phyloP scores from a whole-genome alignment of 2,329 filamentous ascomycete genomes.

The Albifimbria verrucaria region DNA sequence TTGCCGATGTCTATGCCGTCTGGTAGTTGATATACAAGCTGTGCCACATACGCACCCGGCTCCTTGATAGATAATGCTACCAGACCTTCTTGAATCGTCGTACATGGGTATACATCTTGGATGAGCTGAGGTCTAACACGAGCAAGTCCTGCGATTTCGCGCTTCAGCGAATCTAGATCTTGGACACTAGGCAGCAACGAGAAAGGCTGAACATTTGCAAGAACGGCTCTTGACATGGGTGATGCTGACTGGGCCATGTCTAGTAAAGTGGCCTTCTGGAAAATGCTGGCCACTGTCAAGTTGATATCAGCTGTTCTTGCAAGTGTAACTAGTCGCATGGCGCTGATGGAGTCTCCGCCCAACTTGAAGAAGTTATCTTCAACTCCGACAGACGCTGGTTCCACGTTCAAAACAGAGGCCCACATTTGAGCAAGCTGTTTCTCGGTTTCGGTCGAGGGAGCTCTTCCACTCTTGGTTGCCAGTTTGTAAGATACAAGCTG shows the following conservation, averaged over 20 bases:
- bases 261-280: slow-evolving; percentile 22
- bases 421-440: neutral
- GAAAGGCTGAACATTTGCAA: slow-evolving; percentile 3
- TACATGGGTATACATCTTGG: slow-evolving; percentile 16
- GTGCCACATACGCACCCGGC: slow-evolving; percentile 15
- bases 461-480: slow-evolving; percentile 5
- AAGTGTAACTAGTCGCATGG: slow-evolving; percentile 36
- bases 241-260: slow-evolving; percentile 16
- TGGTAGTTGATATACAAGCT: slow-evolving; percentile 14
- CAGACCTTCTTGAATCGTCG: slow-evolving; percentile 17
- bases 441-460: neutral
- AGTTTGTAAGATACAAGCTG: slow-evolving; percentile 4
- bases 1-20: slow-evolving; percentile 1
- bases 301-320: slow-evolving; percentile 33
- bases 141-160: neutral
- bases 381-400: slow-evolving; percentile 21
- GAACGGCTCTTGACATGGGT: slow-evolving; percentile 5
- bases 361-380: slow-evolving; percentile 44
- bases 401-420: slow-evolving; percentile 3
- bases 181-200: slow-evolving; percentile 6
- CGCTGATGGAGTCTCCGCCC: slow-evolving; percentile 42
- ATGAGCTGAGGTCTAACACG: neutral
- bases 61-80: slow-evolving; percentile 16
- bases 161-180: neutral
- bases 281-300: slow-evolving; percentile 42